phyloP scores from a whole-genome alignment of 208 protist genomes.

The Trypanosoma cruzi region DNA sequence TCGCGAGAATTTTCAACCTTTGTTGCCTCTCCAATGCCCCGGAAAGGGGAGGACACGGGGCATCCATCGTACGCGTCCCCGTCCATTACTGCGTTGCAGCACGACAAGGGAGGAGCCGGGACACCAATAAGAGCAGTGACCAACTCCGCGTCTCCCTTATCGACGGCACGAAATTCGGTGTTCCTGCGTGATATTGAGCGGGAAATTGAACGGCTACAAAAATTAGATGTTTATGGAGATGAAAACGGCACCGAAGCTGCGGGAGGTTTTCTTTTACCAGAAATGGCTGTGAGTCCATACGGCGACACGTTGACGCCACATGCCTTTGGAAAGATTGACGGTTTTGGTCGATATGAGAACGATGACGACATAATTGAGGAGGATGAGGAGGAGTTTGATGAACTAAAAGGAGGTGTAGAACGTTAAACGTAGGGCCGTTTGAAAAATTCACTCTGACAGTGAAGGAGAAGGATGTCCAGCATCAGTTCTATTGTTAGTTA shows the following conservation, averaged over 20 bases:
- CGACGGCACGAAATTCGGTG: conserved; percentile 9
- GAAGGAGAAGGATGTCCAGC: too few species aligned
- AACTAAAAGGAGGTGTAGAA: conserved; percentile 6
- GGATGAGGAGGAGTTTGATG: conserved; percentile 19
- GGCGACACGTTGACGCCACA: neutral
- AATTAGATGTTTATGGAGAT: conserved; percentile 2
- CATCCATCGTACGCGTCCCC: too few species aligned
- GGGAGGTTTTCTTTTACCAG: neutral
- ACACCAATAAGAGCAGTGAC: neutral
- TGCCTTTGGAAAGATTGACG: neutral
- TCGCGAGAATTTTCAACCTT: neutral
- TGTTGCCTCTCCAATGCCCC: neutral
- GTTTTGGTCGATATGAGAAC: neutral
- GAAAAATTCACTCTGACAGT: too few species aligned
- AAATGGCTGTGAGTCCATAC: conserved; percentile 9
- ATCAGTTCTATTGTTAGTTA: too few species aligned
- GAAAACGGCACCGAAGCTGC: neutral
- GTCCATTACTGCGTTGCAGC: neutral
- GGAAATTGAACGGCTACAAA: conserved; percentile 18
- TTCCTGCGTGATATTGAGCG: conserved; percentile 21
- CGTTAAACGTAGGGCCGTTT: too few species aligned
- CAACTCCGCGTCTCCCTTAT: neutral
- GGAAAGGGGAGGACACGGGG: too few species aligned
- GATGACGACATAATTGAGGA: neutral
- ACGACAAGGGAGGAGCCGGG: neutral